Evolutionary conservation across 2,329 filamentous ascomycete genomes (phyloP).

Genomic region (Nothophaeocryptopus gaeumannii): DNA sequence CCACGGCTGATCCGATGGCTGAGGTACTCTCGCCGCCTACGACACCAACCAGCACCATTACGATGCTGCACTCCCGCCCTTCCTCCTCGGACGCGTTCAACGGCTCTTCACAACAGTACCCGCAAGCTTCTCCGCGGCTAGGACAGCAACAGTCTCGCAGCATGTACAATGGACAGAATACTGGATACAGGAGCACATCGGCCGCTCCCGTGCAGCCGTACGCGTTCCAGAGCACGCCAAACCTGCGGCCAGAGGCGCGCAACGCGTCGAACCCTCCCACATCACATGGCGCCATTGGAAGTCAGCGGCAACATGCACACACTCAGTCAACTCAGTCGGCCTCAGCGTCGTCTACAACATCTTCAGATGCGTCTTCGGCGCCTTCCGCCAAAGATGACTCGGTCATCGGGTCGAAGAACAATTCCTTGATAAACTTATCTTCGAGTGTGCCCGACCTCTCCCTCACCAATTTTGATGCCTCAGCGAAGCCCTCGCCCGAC

Average conservation of each 20-base stretch:
- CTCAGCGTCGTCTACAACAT: constrained; percentile 48
- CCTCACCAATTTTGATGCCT: constrained; percentile 54
- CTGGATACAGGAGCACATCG: constrained; percentile 42
- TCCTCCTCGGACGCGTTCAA: constrained; percentile 49
- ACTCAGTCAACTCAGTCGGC: constrained; percentile 33
- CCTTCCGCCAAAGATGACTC: constrained; percentile 37
- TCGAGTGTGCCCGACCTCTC: constrained; percentile 54
- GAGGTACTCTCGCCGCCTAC: constrained; percentile 49
- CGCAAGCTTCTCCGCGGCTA: constrained; percentile 39
- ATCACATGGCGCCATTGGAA: constrained; percentile 21
- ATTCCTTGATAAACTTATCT: constrained; percentile 48
- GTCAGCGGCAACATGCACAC: constrained; percentile 41
- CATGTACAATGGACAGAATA: constrained; percentile 43
- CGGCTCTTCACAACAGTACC: constrained; percentile 35
- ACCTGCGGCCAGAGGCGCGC: constrained; percentile 56
- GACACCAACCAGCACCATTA: constrained; percentile 47
- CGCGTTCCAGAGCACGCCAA: constrained; percentile 52
- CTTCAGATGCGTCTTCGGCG: constrained; percentile 44
- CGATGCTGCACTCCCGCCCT: constrained; percentile 47
- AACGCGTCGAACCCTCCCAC: constrained; percentile 53
- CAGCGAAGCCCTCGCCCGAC: constrained; percentile 70
- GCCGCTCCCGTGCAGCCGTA: constrained; percentile 50
- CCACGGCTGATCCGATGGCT: constrained; percentile 36
- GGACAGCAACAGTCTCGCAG: constrained; percentile 43
- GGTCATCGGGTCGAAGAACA: constrained; percentile 32